Evolutionary conservation across 148 eudicot genomes (phyloP).

Genomic region (Nepenthes gracilis): DNA sequence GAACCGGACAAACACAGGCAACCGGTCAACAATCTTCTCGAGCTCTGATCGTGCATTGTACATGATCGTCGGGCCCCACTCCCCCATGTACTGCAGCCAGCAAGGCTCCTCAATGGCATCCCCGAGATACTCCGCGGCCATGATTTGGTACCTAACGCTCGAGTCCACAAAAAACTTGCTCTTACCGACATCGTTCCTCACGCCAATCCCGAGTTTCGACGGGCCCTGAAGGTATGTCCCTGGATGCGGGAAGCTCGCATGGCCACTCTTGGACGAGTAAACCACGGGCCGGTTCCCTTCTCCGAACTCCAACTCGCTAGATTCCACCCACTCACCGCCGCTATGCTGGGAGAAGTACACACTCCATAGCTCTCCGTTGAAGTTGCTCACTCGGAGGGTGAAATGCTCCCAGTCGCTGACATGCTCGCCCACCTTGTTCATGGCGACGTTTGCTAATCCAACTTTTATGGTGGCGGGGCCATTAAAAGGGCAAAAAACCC

Average conservation of each 20-base stretch:
- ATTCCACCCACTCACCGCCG: slow-evolving; percentile 77
- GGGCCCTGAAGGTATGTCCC: slow-evolving; percentile 72
- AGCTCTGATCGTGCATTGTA: slow-evolving; percentile 61
- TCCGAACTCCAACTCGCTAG: slow-evolving; percentile 53
- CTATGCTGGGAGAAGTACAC: slow-evolving; percentile 77
- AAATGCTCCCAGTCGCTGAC: slow-evolving; percentile 94
- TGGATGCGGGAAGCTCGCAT: slow-evolving; percentile 70
- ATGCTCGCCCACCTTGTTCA: slow-evolving; percentile 64
- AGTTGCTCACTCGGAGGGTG: slow-evolving; percentile 85
- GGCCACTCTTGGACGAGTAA: slow-evolving; percentile 70
- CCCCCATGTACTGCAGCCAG: slow-evolving; percentile 96
- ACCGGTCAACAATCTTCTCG: slow-evolving; percentile 58
- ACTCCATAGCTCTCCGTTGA: slow-evolving; percentile 65
- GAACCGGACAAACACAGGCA: slow-evolving; percentile 59
- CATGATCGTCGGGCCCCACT: slow-evolving; percentile 81
- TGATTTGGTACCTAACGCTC: slow-evolving; percentile 46
- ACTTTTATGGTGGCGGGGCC: slow-evolving; percentile 81
- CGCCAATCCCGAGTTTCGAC: slow-evolving; percentile 52
- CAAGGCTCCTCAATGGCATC: slow-evolving; percentile 45
- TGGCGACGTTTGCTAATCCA: slow-evolving; percentile 29
- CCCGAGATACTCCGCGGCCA: slow-evolving; percentile 81
- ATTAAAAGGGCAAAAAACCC: slow-evolving; percentile 94
- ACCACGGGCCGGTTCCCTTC: slow-evolving; percentile 63
- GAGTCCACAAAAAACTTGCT: slow-evolving; percentile 68
- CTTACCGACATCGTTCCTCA: slow-evolving; percentile 58